Evolutionary conservation across 2,329 filamentous ascomycete genomes (phyloP).

Genomic region (Fusarium camptoceras): DNA sequence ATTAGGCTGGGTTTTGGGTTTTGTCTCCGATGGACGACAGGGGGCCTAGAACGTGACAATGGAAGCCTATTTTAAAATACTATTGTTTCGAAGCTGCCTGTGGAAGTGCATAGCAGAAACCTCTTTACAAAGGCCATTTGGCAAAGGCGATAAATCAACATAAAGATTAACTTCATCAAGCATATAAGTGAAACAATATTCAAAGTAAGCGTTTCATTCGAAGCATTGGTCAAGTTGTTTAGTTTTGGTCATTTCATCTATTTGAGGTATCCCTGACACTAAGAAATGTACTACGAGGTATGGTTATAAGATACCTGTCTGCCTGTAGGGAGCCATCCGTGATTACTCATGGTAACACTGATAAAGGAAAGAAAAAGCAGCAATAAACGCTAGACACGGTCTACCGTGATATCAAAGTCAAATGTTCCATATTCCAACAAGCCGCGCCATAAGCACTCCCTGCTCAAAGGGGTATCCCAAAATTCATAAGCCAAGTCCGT

Average conservation of each 20-base stretch:
- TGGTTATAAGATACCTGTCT: neutral
- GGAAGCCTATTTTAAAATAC: neutral
- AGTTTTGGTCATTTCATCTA: neutral
- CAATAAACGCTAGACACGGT: slow-evolving; percentile 35
- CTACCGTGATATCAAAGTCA: slow-evolving; percentile 20
- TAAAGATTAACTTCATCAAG: neutral
- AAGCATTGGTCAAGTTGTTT: neutral
- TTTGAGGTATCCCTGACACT: slow-evolving; percentile 1
- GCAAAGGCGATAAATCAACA: neutral
- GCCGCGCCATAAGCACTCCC: slow-evolving; percentile 28
- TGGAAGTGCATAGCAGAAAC: neutral
- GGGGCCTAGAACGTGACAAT: slow-evolving; percentile 4
- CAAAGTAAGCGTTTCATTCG: neutral
- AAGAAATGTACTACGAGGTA: slow-evolving; percentile 20
- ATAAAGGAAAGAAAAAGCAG: slow-evolving; percentile 15
- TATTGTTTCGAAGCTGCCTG: neutral
- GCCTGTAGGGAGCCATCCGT: neutral
- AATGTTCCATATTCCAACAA: slow-evolving; percentile 18
- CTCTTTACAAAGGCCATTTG: neutral
- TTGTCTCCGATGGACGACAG: slow-evolving; percentile 24
- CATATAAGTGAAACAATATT: neutral
- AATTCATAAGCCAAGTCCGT: slow-evolving; percentile 17
- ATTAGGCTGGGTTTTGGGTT: slow-evolving; percentile 21
- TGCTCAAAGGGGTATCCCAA: slow-evolving; percentile 38
- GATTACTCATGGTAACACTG: neutral